Evolutionary conservation across 2,329 filamentous ascomycete genomes (phyloP).

Genomic region (Ophiocordyceps robertsii): DNA sequence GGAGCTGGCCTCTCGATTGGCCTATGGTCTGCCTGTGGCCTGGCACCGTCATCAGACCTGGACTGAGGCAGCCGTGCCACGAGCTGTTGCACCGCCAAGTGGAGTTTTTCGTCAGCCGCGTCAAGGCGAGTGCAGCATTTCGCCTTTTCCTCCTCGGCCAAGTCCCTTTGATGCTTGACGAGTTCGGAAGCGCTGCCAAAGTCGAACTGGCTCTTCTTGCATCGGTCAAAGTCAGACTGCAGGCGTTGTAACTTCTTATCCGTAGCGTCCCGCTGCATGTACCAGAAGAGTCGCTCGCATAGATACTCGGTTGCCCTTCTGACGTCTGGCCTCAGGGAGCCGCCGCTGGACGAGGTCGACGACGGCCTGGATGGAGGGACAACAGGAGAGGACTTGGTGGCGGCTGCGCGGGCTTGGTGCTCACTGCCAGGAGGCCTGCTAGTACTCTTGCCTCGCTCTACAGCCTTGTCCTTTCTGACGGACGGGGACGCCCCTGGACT

Average conservation of each 20-base stretch:
- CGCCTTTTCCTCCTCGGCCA: constrained; percentile 2
- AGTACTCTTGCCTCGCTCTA: too few relatives aligned
- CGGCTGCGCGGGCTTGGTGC: too few relatives aligned
- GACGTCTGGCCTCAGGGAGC: constrained; percentile 1
- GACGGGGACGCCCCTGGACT: too few relatives aligned
- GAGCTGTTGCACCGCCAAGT: background rate
- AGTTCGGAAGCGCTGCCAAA: constrained; percentile 9
- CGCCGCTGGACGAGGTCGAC: background rate
- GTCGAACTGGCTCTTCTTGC: constrained; percentile 7
- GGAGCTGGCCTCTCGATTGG: too few relatives aligned
- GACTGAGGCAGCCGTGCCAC: background rate
- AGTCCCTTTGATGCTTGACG: constrained; percentile 6
- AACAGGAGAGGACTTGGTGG: too few relatives aligned
- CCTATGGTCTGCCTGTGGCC: background rate
- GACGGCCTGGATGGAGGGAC: too few relatives aligned
- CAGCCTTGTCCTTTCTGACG: too few relatives aligned
- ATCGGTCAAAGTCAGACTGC: constrained; percentile 6
- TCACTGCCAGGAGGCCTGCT: too few relatives aligned
- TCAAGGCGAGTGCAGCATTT: constrained; percentile 4
- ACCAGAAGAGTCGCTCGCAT: constrained; percentile 9
- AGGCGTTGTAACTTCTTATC: constrained; percentile 7
- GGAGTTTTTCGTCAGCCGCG: constrained; percentile 4
- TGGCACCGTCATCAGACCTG: background rate
- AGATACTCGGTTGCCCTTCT: constrained; percentile 8
- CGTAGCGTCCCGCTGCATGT: constrained; percentile 6